Conservation (phyloP, 257 asterid genomes). For the Penstemon barbatus region DNA sequence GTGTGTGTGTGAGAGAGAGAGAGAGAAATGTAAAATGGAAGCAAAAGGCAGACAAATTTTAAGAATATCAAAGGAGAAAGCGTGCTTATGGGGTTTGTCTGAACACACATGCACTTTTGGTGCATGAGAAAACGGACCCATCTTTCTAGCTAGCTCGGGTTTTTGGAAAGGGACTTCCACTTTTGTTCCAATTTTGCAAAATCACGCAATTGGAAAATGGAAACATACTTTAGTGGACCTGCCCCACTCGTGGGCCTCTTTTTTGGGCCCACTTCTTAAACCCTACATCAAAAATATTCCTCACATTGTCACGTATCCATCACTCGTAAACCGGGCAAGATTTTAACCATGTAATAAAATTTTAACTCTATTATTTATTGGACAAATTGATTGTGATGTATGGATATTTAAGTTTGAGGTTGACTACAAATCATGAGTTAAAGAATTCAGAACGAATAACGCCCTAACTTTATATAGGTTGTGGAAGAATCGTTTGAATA, state of each 20-base stretch:
- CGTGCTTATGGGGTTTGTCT: slow-evolving; percentile 39
- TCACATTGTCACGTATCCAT: too few relatives aligned
- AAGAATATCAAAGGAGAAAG: slow-evolving; percentile 19
- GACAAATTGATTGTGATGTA: too few relatives aligned
- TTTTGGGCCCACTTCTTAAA: slow-evolving; percentile 9
- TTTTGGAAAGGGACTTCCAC: slow-evolving; percentile 45
- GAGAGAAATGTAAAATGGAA: slow-evolving; percentile 61
- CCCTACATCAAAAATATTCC: too few relatives aligned
- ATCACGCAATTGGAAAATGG: slow-evolving; percentile 56
- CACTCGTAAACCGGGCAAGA: too few relatives aligned
- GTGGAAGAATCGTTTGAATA: too few relatives aligned
- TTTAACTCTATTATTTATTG: too few relatives aligned
- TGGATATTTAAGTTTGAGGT: too few relatives aligned
- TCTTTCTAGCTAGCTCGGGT: slow-evolving; percentile 19
- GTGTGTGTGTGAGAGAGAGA: slow-evolving; percentile 7
- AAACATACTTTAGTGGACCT: slow-evolving; percentile 56
- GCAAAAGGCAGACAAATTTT: slow-evolving; percentile 43
- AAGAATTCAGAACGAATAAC: too few relatives aligned
- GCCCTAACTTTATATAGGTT: too few relatives aligned
- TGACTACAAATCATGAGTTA: too few relatives aligned
- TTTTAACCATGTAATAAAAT: too few relatives aligned
- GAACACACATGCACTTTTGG: slow-evolving; percentile 44
- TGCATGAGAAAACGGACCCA: slow-evolving; percentile 52
- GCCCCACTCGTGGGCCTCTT: slow-evolving; percentile 41
- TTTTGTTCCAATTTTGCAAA: slow-evolving; percentile 45